These are phyloP conservation scores for Arachis stenosperma DNA, from an alignment of 306 rosid genomes.

Conservation along the genomic window DNA sequence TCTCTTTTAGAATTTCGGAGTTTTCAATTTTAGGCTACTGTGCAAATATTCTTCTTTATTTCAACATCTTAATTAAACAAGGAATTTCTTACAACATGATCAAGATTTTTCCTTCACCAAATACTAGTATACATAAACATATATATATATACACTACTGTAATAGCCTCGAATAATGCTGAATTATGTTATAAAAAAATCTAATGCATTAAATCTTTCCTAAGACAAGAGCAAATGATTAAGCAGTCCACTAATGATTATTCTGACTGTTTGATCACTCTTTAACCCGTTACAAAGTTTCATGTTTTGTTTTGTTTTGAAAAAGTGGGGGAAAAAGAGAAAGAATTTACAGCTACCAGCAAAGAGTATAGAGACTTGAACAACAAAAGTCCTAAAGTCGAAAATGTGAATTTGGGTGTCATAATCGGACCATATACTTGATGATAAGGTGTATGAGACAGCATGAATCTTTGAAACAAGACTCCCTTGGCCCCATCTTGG, in stretches of 20 bases:
- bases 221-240: slow-evolving; percentile 38
- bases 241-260: slow-evolving; percentile 33
- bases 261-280: slow-evolving; percentile 32
- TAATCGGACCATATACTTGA: slow-evolving; percentile 57
- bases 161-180: not conserved
- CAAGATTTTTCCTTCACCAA: not conserved
- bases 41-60: not conserved
- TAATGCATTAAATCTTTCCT: not conserved
- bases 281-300: slow-evolving; percentile 8
- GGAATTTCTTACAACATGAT: not conserved
- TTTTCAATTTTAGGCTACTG: not conserved
- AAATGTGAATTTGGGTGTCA: slow-evolving; percentile 53
- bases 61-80: not conserved
- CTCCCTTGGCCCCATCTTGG: slow-evolving; percentile 61
- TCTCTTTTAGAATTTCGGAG: too few relatives aligned
- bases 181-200: not conserved
- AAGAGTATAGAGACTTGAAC: slow-evolving; percentile 33
- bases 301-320: not conserved
- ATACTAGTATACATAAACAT: not conserved
- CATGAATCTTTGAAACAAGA: slow-evolving; percentile 75
- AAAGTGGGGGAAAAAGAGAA: not conserved
- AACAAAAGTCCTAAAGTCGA: slow-evolving; percentile 14
- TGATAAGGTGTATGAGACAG: slow-evolving; percentile 60
- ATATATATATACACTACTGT: not conserved
- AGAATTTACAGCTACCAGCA: slow-evolving; percentile 36